Conservation (phyloP, 2,329 filamentous ascomycete species). For the Leptodontidium sp. region DNA sequence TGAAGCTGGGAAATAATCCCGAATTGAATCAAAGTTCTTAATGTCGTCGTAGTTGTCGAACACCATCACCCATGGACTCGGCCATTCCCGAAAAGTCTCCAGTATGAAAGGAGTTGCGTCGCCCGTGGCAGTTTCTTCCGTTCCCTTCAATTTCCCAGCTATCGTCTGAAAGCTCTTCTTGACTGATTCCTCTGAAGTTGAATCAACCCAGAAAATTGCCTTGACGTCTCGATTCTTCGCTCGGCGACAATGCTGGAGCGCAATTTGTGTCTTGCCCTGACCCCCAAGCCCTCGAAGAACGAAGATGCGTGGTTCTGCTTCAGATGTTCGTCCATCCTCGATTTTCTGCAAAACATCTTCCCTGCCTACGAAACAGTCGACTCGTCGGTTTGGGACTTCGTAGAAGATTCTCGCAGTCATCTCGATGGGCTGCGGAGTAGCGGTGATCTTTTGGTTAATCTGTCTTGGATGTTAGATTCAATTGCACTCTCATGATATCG, state of each 20-base stretch:
- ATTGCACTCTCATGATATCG: background rate
- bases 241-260: constrained; percentile 35
- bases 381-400: constrained; percentile 28
- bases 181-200: constrained; percentile 29
- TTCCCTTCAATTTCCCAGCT: constrained; percentile 20
- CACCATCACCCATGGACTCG: constrained; percentile 37
- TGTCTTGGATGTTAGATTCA: background rate
- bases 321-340: constrained; percentile 19
- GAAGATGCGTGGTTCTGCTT: constrained; percentile 26
- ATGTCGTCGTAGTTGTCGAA: constrained; percentile 42
- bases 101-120: constrained; percentile 21
- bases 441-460: background rate
- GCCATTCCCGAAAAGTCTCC: constrained; percentile 21
- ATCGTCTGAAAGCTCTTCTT: constrained; percentile 33
- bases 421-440: background rate
- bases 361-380: constrained; percentile 34
- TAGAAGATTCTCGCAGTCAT: constrained; percentile 13
- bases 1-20: constrained; percentile 29
- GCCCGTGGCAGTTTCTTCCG: constrained; percentile 14
- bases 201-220: constrained; percentile 37
- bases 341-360: constrained; percentile 33
- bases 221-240: constrained; percentile 21
- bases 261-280: constrained; percentile 41
- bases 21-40: constrained; percentile 26
- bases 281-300: constrained; percentile 37